phyloP scores from a whole-genome alignment of 2,329 filamentous ascomycete species.

The Claviceps sp. region DNA sequence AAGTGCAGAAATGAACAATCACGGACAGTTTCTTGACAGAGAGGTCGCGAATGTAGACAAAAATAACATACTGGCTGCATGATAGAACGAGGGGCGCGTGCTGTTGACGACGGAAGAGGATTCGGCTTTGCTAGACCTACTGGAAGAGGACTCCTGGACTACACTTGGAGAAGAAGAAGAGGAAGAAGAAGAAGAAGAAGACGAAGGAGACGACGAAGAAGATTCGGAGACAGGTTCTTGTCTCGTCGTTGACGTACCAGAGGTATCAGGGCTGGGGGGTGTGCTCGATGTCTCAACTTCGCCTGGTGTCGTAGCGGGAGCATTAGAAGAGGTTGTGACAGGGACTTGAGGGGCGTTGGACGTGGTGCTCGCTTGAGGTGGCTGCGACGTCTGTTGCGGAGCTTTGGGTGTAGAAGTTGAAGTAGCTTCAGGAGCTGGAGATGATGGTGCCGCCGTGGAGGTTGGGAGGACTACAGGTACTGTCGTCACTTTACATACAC shows the following conservation, averaged over 20 bases:
- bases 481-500: neutral
- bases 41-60: neutral
- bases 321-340: neutral
- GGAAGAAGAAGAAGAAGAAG: conserved; percentile 3
- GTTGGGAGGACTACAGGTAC: neutral
- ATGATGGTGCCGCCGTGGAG: neutral
- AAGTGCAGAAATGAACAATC: neutral
- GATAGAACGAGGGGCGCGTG: neutral
- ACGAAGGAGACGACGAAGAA: conserved; percentile 7
- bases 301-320: neutral
- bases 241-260: conserved; percentile 16
- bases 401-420: neutral
- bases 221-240: conserved; percentile 17
- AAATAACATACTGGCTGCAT: conserved; percentile 19
- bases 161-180: conserved; percentile 14
- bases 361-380: neutral
- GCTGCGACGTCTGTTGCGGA: neutral
- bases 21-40: neutral
- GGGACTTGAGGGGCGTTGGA: conserved; percentile 5
- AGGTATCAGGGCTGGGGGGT: conserved; percentile 7
- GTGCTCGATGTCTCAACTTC: conserved; percentile 3
- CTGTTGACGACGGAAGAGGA: conserved; percentile 7
- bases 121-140: conserved; percentile 12
- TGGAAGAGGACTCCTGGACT: conserved; percentile 16
- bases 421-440: neutral